phyloP scores from a whole-genome alignment of 2,329 filamentous ascomycete species.

The Fusarium humuli region DNA sequence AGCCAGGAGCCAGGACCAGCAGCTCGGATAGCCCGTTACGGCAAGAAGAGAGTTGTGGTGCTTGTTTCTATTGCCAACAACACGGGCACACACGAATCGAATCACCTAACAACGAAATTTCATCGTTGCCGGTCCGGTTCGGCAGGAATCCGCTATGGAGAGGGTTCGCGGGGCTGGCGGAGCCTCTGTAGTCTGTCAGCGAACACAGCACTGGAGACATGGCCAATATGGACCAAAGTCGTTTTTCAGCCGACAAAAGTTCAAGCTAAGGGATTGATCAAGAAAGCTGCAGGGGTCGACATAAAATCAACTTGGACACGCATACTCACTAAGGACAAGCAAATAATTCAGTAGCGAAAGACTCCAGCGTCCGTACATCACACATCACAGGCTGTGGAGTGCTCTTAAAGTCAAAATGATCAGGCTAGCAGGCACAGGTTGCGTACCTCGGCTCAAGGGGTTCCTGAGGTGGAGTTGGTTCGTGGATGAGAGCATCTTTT shows the following conservation, averaged over 20 bases:
- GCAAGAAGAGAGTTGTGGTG: not conserved
- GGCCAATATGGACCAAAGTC: not conserved
- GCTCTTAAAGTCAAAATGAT: conserved; percentile 18
- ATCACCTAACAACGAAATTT: conserved; percentile 3
- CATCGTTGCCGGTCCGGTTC: conserved; percentile 1
- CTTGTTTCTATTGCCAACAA: not conserved
- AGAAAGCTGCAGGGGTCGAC: not conserved
- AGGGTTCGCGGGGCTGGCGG: conserved; percentile 16
- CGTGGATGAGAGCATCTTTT: conserved; percentile 5
- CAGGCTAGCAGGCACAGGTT: conserved; percentile 6
- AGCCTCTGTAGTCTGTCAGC: conserved; percentile 10
- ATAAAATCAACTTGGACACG: not conserved
- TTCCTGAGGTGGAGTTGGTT: conserved; percentile 22
- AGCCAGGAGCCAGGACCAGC: not conserved
- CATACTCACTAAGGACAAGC: not conserved
- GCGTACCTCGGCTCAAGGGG: conserved; percentile 28
- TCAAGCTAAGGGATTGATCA: not conserved
- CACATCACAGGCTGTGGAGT: conserved; percentile 21
- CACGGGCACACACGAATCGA: not conserved
- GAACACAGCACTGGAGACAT: conserved; percentile 4
- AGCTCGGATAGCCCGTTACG: not conserved
- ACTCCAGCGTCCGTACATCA: not conserved
- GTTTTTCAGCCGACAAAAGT: not conserved
- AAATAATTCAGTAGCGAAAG: not conserved
- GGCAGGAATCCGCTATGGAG: conserved; percentile 1